Evolutionary conservation across 148 eudicot species (phyloP).

Genomic region (Selenicereus undatus): DNA sequence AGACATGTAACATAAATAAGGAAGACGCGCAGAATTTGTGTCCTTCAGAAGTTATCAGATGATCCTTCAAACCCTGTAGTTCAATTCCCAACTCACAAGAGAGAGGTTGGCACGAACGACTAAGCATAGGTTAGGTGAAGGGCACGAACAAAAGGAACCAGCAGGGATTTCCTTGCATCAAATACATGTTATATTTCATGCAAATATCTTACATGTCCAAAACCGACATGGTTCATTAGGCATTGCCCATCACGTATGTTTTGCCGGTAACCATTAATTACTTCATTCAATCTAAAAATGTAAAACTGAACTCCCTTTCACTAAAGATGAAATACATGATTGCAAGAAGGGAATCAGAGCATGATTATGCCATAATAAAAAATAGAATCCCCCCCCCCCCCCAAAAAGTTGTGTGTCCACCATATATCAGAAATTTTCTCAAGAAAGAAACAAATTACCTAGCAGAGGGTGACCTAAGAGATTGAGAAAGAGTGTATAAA

Average conservation of each 20-base stretch:
- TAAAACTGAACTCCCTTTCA: not conserved
- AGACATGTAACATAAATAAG: too few species aligned
- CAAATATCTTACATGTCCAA: not conserved
- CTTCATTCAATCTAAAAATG: not conserved
- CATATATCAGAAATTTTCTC: not conserved
- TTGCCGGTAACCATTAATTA: not conserved
- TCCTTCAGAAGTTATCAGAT: not conserved
- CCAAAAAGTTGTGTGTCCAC: too few species aligned
- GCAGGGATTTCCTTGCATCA: not conserved
- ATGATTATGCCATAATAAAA: not conserved
- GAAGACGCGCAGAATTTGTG: too few species aligned
- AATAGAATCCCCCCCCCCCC: too few species aligned
- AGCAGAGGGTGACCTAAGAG: conserved; percentile 54
- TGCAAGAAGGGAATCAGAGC: not conserved
- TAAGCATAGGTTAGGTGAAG: not conserved
- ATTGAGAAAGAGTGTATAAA: conserved; percentile 76
- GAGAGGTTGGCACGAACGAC: not conserved
- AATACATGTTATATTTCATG: not conserved
- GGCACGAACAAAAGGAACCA: not conserved
- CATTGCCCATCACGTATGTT: not conserved
- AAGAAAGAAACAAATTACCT: conserved; percentile 42
- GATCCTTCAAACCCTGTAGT: not conserved
- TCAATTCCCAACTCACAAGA: not conserved
- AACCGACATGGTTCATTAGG: not conserved
- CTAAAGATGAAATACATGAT: not conserved